Evolutionary conservation across 2,329 filamentous ascomycete species (phyloP).

Genomic region (Xylariaceae sp.): DNA sequence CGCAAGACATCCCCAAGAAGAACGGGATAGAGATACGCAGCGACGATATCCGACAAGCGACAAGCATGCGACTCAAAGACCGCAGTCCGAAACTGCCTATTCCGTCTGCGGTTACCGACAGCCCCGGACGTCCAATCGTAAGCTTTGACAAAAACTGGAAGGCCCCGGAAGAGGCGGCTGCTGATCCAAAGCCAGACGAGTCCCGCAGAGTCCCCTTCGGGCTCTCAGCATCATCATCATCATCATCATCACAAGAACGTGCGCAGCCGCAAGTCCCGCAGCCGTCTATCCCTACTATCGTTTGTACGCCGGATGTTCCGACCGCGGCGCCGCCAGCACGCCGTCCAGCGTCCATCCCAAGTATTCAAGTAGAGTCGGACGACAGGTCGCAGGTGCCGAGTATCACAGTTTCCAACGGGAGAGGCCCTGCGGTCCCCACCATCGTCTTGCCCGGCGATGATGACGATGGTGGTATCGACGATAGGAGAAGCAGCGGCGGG

Average conservation of each 20-base stretch:
- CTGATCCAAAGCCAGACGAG: conserved; percentile 64
- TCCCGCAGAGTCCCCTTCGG: conserved; percentile 29
- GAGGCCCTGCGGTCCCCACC: conserved; percentile 33
- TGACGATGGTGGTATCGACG: conserved; percentile 22
- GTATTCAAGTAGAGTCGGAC: conserved; percentile 40
- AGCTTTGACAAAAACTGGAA: conserved; percentile 88
- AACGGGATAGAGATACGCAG: conserved; percentile 78
- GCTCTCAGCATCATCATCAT: no score
- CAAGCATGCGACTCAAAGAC: conserved; percentile 81
- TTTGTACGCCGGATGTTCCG: conserved; percentile 45
- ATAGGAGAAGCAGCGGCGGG: conserved; percentile 2
- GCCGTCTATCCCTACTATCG: conserved; percentile 45
- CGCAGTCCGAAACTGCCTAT: conserved; percentile 82
- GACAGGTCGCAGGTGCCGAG: conserved; percentile 43
- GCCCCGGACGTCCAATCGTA: conserved; percentile 87
- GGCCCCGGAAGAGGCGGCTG: conserved; percentile 62
- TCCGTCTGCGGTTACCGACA: conserved; percentile 86
- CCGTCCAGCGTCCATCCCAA: conserved; percentile 34
- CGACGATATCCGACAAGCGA: conserved; percentile 85
- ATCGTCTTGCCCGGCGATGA: conserved; percentile 34
- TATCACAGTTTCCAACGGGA: conserved; percentile 43
- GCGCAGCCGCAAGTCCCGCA: conserved; percentile 27
- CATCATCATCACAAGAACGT: no score
- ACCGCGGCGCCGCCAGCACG: conserved; percentile 32
- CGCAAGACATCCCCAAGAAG: conserved; percentile 53